Evolutionary conservation across 176 grass and related monocot genomes (phyloP).

Genomic region (Triticum monococcum): DNA sequence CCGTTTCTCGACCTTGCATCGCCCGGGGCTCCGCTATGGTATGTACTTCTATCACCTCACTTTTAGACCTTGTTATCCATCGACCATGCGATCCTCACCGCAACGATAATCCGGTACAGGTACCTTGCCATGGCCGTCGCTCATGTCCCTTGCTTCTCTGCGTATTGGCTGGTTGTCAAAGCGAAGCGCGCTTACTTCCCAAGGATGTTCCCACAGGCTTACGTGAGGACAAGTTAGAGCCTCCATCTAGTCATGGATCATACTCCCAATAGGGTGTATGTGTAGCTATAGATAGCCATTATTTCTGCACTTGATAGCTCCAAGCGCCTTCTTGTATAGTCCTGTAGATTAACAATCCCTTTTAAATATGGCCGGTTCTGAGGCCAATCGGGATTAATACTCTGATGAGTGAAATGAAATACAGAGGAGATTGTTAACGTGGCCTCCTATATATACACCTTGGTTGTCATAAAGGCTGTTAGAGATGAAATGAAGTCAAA

Average conservation of each 20-base stretch:
- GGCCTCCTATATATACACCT: background rate
- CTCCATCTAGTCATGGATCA: background rate
- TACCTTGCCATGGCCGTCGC: slow-evolving; percentile 72
- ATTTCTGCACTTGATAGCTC: background rate
- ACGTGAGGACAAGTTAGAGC: slow-evolving; percentile 42
- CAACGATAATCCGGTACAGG: slow-evolving; percentile 36
- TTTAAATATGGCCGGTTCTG: background rate
- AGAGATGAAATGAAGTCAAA: background rate
- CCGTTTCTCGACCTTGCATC: slow-evolving; percentile 80
- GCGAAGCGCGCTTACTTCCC: slow-evolving; percentile 61
- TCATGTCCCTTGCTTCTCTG: slow-evolving; percentile 77
- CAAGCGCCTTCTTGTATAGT: slow-evolving; percentile 9
- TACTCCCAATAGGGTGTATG: background rate
- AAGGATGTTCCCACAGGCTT: slow-evolving; percentile 60
- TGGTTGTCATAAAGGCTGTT: background rate
- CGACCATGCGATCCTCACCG: background rate
- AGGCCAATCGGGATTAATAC: background rate
- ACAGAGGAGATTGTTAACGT: background rate
- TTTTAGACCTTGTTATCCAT: background rate
- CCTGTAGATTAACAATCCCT: background rate
- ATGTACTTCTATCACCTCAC: background rate
- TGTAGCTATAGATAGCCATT: background rate
- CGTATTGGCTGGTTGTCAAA: slow-evolving; percentile 69
- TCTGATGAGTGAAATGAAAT: slow-evolving; percentile 20
- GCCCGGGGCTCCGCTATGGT: slow-evolving; percentile 70